Conservation (phyloP, 2,329 filamentous ascomycete species). For the Fusarium xylarioides region DNA sequence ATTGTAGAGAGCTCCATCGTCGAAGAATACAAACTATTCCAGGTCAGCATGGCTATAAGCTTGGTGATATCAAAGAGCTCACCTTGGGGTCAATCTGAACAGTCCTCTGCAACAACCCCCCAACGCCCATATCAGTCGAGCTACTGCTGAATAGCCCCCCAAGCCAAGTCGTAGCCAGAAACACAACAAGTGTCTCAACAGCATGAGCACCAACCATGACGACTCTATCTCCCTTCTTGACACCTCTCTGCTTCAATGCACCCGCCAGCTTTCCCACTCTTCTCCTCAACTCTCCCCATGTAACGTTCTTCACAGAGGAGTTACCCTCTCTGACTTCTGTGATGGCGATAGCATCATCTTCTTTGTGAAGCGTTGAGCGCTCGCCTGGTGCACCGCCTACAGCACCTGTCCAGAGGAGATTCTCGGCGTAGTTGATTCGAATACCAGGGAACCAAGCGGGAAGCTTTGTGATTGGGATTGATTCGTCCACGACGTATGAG, state of each 20-base stretch:
- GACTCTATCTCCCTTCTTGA: slow-evolving; percentile 76
- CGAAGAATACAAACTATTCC: slow-evolving; percentile 76
- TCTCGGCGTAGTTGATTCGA: slow-evolving; percentile 81
- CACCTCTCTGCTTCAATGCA: slow-evolving; percentile 72
- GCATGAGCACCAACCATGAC: slow-evolving; percentile 80
- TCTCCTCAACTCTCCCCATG: slow-evolving; percentile 72
- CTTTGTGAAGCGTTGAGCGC: slow-evolving; percentile 68
- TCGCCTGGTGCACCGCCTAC: slow-evolving; percentile 53
- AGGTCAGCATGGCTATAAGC: neutral
- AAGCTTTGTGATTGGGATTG: slow-evolving; percentile 72
- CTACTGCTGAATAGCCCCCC: slow-evolving; percentile 80
- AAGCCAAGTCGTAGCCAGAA: slow-evolving; percentile 73
- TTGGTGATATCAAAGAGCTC: slow-evolving; percentile 6
- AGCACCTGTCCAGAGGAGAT: slow-evolving; percentile 71
- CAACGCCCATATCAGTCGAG: slow-evolving; percentile 85
- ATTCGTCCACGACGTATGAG: slow-evolving; percentile 72
- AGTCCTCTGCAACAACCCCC: slow-evolving; percentile 78
- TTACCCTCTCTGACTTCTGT: slow-evolving; percentile 78
- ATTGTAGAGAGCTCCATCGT: slow-evolving; percentile 83
- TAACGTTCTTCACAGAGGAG: slow-evolving; percentile 63
- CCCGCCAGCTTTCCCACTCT: slow-evolving; percentile 68
- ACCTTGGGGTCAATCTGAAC: slow-evolving; percentile 78
- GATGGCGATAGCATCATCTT: slow-evolving; percentile 74
- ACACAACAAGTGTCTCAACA: slow-evolving; percentile 76
- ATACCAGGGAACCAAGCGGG: slow-evolving; percentile 83